These are phyloP conservation scores for Macrolepiota fuliginosa DNA, from an alignment of 768 basidiomycete species.

Conservation along the genomic window DNA sequence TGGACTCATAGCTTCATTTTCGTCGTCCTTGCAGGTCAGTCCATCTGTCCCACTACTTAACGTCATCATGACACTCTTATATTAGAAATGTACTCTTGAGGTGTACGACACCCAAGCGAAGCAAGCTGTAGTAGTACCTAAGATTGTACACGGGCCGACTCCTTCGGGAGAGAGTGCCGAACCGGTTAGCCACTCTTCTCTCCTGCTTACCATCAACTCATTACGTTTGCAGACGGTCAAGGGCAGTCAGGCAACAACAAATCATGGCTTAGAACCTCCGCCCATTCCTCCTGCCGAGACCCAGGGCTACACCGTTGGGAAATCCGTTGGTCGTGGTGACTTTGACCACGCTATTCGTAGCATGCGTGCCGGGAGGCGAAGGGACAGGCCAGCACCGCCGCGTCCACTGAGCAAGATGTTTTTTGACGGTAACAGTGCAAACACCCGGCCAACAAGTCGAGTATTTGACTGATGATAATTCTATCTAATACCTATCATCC, in stretches of 20 bases:
- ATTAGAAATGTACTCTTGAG: conserved; percentile 72
- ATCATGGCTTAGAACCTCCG: conserved; percentile 21
- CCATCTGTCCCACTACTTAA: neutral
- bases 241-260: conserved; percentile 20
- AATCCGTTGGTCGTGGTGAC: conserved; percentile 71
- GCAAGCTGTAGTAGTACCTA: conserved; percentile 19
- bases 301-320: conserved; percentile 39
- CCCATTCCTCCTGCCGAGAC: conserved; percentile 28
- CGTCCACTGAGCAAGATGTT: conserved; percentile 80
- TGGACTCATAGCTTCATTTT: conserved; percentile 69
- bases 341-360: conserved; percentile 85
- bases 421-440: conserved; percentile 48
- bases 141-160: conserved; percentile 23
- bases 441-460: conserved; percentile 28
- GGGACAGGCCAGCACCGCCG: conserved; percentile 40
- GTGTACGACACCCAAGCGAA: conserved; percentile 51
- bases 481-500: neutral
- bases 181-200: conserved; percentile 12
- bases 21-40: conserved; percentile 64
- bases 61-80: conserved; percentile 1
- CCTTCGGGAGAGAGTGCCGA: conserved; percentile 21
- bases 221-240: conserved; percentile 40
- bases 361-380: conserved; percentile 63
- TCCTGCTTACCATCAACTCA: conserved; percentile 11
- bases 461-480: conserved; percentile 22